phyloP scores from a whole-genome alignment of 495 filamentous ascomycete genomes.

The Lophium mytilinum region DNA sequence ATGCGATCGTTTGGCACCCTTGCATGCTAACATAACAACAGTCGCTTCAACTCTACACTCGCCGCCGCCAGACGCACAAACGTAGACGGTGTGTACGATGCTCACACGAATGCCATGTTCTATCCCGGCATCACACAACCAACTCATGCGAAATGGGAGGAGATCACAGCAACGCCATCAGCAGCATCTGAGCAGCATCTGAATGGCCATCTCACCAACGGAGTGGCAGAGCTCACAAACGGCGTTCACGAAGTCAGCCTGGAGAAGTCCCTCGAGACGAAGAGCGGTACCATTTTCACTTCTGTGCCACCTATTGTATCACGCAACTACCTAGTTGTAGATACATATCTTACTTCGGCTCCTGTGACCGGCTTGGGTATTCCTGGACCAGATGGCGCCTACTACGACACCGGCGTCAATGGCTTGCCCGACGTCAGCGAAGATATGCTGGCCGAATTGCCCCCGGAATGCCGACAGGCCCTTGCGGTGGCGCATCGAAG shows the following conservation, averaged over 20 bases:
- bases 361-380: constrained; percentile 48
- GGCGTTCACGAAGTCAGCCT: constrained; percentile 2
- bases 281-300: constrained; percentile 40
- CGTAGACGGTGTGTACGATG: constrained; percentile 74
- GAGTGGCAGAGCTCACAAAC: constrained; percentile 6
- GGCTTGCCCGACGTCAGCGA: constrained; percentile 57
- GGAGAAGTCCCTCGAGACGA: neutral
- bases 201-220: constrained; percentile 17
- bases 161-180: constrained; percentile 33
- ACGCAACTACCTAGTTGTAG: constrained; percentile 67
- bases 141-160: constrained; percentile 74
- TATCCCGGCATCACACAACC: constrained; percentile 86
- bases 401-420: constrained; percentile 52
- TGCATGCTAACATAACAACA: constrained; percentile 36
- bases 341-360: constrained; percentile 59
- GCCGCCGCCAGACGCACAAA: constrained; percentile 55
- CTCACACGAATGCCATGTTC: constrained; percentile 85
- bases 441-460: constrained; percentile 62
- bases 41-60: constrained; percentile 72
- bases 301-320: constrained; percentile 55
- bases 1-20: neutral
- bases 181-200: constrained; percentile 1
- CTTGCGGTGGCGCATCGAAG: constrained; percentile 54
- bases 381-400: constrained; percentile 57
- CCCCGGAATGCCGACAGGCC: constrained; percentile 59